Evolutionary conservation across 2,329 filamentous ascomycete species (phyloP), one percentile per base, ranked within the genome.

Genomic region (Neonectria magnoliae): DNA sequence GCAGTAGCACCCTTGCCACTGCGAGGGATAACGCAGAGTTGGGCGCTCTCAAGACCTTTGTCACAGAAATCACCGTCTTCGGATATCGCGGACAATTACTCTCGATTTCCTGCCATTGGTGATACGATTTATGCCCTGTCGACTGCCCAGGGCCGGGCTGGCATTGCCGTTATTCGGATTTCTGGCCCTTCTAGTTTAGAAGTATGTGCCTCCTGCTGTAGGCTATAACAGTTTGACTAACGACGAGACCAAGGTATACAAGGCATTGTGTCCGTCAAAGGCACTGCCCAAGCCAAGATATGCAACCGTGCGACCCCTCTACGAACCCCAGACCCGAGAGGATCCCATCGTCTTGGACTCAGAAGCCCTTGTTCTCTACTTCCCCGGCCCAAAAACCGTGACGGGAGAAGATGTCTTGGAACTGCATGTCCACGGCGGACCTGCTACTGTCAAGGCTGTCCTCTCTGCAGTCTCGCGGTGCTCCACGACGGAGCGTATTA

Each of bases 331-430:
- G 20, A 31, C 60, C 2, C 70, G 65, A 13, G 41, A 65, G 56
- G n/a, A 20, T 33, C 73, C 18, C 78, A 91, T 81, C 16, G 87
- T 98, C 47, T 80, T 90, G 33, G 96, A 99, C 76, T 88, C 93
- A 0, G 88, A 90, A 55, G 92, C 96, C 0, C 79, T 98, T 13
- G 84, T 97, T 2, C 85, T 98, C 29, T 93, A 91, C 80, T 97
- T 98, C 70, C 92, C 93, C 0, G 85, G 83, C 0, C 94, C 95
- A 0, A 87, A 87, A 53, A 97, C 94, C 0, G 93, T 93, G 9
- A 99, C 96, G 0, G 96, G 96, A 31, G 94, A 98, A 76, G 93
- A 98, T 75, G 85, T 98, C 1, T 85, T 99, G 2, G 96, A 99
- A 77, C 80, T 99, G 5, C 96, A 99, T 73, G 87, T 98, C n/a